These are phyloP conservation scores for Exophiala lecanii-corni DNA, from an alignment of 2,329 filamentous ascomycete species.

Conservation along the genomic window DNA sequence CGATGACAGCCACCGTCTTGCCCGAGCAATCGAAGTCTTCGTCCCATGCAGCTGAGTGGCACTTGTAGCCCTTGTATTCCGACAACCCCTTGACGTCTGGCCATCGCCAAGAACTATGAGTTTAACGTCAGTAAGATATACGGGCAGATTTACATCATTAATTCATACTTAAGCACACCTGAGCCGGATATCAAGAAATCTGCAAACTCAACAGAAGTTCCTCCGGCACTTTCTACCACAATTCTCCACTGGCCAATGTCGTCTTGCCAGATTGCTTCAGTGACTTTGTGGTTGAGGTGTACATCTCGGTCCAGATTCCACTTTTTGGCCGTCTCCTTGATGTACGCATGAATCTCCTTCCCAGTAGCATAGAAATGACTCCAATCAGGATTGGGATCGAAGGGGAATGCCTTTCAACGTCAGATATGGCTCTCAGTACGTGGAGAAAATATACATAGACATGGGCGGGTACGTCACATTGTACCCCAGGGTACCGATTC, in stretches of 20 bases:
- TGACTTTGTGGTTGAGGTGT: conserved; percentile 53
- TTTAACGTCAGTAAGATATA: background rate
- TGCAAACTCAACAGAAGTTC: conserved; percentile 1
- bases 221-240: conserved; percentile 3
- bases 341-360: conserved; percentile 63
- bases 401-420: conserved; percentile 43
- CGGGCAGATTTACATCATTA: conserved; percentile 1
- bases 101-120: background rate
- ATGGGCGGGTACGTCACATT: conserved; percentile 48
- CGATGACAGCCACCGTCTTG: conserved; percentile 1
- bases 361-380: conserved; percentile 63
- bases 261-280: conserved; percentile 53
- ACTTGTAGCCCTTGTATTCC: conserved; percentile 1
- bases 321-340: conserved; percentile 58
- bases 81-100: background rate
- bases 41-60: conserved; percentile 2
- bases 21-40: background rate
- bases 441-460: conserved; percentile 33
- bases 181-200: conserved; percentile 1
- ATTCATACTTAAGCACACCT: conserved; percentile 1
- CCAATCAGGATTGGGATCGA: conserved; percentile 65
- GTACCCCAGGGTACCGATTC: conserved; percentile 37
- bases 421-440: background rate
- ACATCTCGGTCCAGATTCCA: conserved; percentile 60
- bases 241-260: conserved; percentile 53